Evolutionary conservation across 2,329 filamentous ascomycete genomes (phyloP), one percentile per base, ranked within the genome.

Genomic region (Pseudogymnoascus sp.): DNA sequence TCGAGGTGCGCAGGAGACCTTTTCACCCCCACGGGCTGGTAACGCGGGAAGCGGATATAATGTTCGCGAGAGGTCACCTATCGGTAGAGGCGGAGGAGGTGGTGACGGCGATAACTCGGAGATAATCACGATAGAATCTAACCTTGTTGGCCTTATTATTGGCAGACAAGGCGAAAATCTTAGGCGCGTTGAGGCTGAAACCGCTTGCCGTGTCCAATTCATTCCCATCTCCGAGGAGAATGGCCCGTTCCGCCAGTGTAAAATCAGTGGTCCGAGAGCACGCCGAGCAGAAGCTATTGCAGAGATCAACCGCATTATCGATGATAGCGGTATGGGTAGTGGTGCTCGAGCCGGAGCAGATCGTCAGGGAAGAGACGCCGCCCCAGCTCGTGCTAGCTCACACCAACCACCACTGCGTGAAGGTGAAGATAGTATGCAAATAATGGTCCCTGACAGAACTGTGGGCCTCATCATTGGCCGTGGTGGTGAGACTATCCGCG

Each of bases 401-500:
- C 72, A 74, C 40, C 73, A 74, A 65, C 77, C 81, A 61, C 81
- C 83, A 47, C 79, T 90, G 64, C 85, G 88, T 65, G 90, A 93
- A 65, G 90, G 88, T 65, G 92, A 96, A 74, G 89, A 93, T 69
- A 90, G 87, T 72, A 86, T 92, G 73, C 91, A 96, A 76, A 96
- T 96, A 71, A 95, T 96, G 90, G 92, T 96, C 16, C 92, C 92
- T 56, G 92, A 96, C 76, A 88, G 91, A 71, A 96, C 92, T 7
- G 92, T 96, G 65, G 92, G 92, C 61, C 80, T 96, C 53, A 96
- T 96, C 70, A 96, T 96, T 72, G 92, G 92, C n/a, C 89, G 92
- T 68, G 91, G 91, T 42, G 92, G 92, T 64, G 92, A 96, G 77
- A 96, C 92, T 1, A 96, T 96, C 71, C 87, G 91, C 72, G 92